Evolutionary conservation across 2,329 filamentous ascomycete genomes (phyloP).

Genomic region (Ceratocystis cacaofunesta): DNA sequence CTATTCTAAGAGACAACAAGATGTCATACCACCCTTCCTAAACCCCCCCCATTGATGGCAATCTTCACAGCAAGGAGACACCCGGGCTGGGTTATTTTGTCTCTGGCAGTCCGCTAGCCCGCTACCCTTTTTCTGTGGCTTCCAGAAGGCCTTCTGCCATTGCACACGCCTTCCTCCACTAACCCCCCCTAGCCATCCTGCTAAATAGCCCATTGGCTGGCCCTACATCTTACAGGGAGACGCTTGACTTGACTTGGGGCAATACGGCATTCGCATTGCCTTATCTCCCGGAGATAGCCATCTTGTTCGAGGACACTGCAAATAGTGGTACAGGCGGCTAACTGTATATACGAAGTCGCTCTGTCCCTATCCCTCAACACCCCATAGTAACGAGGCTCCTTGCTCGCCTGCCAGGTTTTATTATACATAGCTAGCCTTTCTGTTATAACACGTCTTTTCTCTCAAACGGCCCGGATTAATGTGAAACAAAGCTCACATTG

Average conservation of each 20-base stretch:
- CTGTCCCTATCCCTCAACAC: background rate
- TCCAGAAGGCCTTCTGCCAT: background rate
- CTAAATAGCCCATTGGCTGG: background rate
- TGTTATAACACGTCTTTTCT: too few relatives aligned
- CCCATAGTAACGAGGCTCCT: too few relatives aligned
- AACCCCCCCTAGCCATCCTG: too few relatives aligned
- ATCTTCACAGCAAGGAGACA: background rate
- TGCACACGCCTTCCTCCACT: background rate
- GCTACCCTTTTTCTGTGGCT: background rate
- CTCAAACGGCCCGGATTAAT: background rate
- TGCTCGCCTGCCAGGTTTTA: too few relatives aligned
- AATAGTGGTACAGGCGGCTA: conserved; percentile 2
- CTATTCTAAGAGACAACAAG: background rate
- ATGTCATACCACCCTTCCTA: background rate
- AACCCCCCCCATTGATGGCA: background rate
- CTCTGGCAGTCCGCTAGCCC: too few relatives aligned
- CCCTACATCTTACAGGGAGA: background rate
- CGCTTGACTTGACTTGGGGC: background rate
- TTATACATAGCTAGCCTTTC: too few relatives aligned
- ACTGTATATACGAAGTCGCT: background rate
- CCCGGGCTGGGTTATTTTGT: too few relatives aligned
- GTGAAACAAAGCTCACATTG: conserved; percentile 1
- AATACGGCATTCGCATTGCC: background rate
- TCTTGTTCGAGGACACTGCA: background rate
- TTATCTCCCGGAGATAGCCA: background rate